Evolutionary conservation across 2,329 filamentous ascomycete species (phyloP).

Genomic region (Fusarium succisae): DNA sequence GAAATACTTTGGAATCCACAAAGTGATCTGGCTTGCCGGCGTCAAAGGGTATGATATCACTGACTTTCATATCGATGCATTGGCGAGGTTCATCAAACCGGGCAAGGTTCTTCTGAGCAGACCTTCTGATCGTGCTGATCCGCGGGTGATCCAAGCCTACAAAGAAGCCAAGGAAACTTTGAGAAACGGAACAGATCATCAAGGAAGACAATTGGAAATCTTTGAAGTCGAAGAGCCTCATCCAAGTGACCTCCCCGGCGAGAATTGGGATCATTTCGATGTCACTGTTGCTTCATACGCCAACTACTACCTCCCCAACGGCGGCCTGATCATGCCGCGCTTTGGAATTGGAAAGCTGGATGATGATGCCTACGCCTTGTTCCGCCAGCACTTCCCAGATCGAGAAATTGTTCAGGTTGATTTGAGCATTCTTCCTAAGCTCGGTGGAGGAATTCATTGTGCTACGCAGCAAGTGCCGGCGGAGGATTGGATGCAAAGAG

Average conservation of each 20-base stretch:
- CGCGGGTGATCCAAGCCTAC: conserved; percentile 32
- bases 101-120: conserved; percentile 39
- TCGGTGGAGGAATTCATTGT: conserved; percentile 44
- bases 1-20: conserved; percentile 36
- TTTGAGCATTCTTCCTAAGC: conserved; percentile 9
- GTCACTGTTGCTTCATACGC: conserved; percentile 30
- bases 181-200: conserved; percentile 22
- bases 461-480: conserved; percentile 41
- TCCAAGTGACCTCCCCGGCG: not conserved
- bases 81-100: conserved; percentile 39
- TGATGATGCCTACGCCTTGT: conserved; percentile 28
- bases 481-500: not conserved
- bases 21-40: conserved; percentile 44
- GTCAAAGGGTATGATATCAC: conserved; percentile 37
- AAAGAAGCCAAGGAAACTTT: conserved; percentile 36
- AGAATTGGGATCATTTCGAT: not conserved
- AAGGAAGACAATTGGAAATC: conserved; percentile 34
- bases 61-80: conserved; percentile 44
- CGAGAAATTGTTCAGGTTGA: conserved; percentile 29
- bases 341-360: conserved; percentile 41
- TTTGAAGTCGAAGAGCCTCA: conserved; percentile 41
- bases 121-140: conserved; percentile 7
- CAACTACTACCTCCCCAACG: conserved; percentile 44
- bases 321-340: conserved; percentile 42
- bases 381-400: conserved; percentile 11